Conservation (phyloP, 1,284 basidiomycete species). For the Ustilago hordei region DNA sequence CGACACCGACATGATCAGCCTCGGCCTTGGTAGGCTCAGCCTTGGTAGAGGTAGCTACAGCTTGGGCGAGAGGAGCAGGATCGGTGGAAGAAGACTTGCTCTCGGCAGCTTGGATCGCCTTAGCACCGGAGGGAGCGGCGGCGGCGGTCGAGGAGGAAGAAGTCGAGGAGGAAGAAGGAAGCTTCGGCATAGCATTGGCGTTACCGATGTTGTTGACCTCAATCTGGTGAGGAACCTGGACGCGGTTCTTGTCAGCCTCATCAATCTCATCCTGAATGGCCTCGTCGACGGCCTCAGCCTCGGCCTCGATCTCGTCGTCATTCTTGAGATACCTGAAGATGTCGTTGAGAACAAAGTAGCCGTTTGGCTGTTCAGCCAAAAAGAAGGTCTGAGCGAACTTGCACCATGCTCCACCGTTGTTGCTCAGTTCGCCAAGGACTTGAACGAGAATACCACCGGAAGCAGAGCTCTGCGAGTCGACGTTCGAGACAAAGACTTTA, state of each 20-base stretch:
- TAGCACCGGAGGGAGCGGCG: constrained; percentile 12
- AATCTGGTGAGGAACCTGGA: constrained; percentile 44
- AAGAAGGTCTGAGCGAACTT: constrained; percentile 99
- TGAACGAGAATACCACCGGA: constrained; percentile 97
- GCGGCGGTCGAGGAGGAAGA: no score
- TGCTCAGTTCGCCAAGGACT: constrained; percentile 97
- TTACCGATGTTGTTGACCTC: constrained; percentile 58
- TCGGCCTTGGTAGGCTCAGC: constrained; percentile 36
- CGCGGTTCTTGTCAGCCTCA: constrained; percentile 44
- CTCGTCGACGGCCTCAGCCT: constrained; percentile 50
- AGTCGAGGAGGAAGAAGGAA: constrained; percentile 27
- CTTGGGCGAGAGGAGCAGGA: constrained; percentile 23
- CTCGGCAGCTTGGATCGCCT: constrained; percentile 47
- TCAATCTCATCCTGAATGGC: constrained; percentile 51
- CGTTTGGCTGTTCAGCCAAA: constrained; percentile 98
- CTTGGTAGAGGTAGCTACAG: constrained; percentile 34
- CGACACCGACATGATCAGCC: constrained; percentile 59
- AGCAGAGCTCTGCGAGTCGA: constrained; percentile 78
- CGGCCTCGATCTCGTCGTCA: constrained; percentile 78
- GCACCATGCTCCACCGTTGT: constrained; percentile 84
- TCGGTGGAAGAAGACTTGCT: constrained; percentile 7
- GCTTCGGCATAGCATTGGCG: constrained; percentile 50
- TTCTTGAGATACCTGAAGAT: constrained; percentile 99
- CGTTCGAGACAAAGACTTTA: constrained; percentile 87
- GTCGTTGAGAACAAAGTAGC: constrained; percentile 99